These are phyloP conservation scores for Barnettozyma sp. DNA, from an alignment of 805 yeast species.

Conservation along the genomic window DNA sequence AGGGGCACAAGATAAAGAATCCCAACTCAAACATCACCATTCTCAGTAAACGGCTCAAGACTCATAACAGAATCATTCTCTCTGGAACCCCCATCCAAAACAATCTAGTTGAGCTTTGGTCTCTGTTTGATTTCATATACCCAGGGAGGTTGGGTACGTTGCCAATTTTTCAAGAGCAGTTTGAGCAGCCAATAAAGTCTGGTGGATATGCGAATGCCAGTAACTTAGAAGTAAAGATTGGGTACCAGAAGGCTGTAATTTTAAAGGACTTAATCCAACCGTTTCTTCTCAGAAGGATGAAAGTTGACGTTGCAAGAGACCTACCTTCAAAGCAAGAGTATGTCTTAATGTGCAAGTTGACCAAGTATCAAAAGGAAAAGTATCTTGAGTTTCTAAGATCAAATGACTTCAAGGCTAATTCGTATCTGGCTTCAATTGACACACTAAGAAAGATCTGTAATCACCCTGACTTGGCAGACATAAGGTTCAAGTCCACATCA, in stretches of 20 bases:
- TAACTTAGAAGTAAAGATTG: conserved; percentile 92
- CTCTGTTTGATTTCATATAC: conserved; percentile 87
- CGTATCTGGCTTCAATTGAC: conserved; percentile 86
- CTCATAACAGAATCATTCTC: conserved; percentile 78
- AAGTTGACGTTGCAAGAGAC: conserved; percentile 92
- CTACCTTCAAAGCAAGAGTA: conserved; percentile 89
- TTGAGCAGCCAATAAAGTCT: conserved; percentile 83
- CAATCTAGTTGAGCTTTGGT: conserved; percentile 88
- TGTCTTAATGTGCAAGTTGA: conserved; percentile 86
- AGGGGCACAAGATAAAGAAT: conserved; percentile 94
- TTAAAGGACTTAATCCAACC: conserved; percentile 86
- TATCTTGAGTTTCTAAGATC: conserved; percentile 72
- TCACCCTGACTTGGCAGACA: conserved; percentile 80
- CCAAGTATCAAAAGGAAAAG: conserved; percentile 64
- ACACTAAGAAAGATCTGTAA: conserved; percentile 87
- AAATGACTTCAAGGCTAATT: conserved; percentile 67
- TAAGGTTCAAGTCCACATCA: conserved; percentile 27
- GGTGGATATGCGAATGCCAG: conserved; percentile 99
- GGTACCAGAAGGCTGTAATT: conserved; percentile 91
- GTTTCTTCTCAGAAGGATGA: conserved; percentile 77
- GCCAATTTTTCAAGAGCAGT: conserved; percentile 90
- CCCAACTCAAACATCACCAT: conserved; percentile 87
- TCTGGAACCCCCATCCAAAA: conserved; percentile 98
- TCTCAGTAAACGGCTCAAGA: conserved; percentile 74
- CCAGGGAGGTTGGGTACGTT: conserved; percentile 94